These are phyloP conservation scores for Gautieria morchelliformis DNA, from an alignment of 768 basidiomycete genomes.

Conservation along the genomic window DNA sequence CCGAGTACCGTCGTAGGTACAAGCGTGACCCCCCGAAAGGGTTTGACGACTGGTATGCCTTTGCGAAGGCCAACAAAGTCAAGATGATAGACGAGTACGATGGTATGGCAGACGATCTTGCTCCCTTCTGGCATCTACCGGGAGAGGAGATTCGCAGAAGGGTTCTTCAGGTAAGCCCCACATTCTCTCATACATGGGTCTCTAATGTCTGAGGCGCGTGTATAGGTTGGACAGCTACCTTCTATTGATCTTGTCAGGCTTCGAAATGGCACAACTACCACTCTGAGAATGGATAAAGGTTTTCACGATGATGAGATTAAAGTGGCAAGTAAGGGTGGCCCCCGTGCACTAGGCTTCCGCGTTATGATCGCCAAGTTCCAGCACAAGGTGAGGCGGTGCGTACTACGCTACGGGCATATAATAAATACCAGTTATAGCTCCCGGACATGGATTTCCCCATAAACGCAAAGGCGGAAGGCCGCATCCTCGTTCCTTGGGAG, in stretches of 20 bases:
- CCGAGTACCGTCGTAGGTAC: conserved; percentile 75
- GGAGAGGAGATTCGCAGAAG: conserved; percentile 66
- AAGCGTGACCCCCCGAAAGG: conserved; percentile 75
- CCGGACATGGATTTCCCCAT: conserved; percentile 94
- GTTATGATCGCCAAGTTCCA: conserved; percentile 67
- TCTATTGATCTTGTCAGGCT: conserved; percentile 80
- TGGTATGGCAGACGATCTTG: conserved; percentile 64
- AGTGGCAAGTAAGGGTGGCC: conserved; percentile 28
- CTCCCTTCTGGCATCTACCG: conserved; percentile 72
- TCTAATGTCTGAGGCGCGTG: background rate
- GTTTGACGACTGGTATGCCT: conserved; percentile 86
- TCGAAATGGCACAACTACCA: conserved; percentile 46
- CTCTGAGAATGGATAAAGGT: conserved; percentile 44
- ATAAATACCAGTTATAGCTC: conserved; percentile 36
- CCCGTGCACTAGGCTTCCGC: conserved; percentile 69
- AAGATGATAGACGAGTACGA: conserved; percentile 90
- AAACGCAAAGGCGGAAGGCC: conserved; percentile 89
- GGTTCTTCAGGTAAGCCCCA: conserved; percentile 40
- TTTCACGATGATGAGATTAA: conserved; percentile 53
- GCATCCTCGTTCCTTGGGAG: conserved; percentile 91
- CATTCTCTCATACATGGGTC: background rate
- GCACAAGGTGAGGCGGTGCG: conserved; percentile 35
- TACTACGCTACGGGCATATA: background rate
- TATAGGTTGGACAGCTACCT: conserved; percentile 65
- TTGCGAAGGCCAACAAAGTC: conserved; percentile 61